Base-by-base conservation (phyloP, 257 asterid genomes). In the Nicotiana tabacum region DNA sequence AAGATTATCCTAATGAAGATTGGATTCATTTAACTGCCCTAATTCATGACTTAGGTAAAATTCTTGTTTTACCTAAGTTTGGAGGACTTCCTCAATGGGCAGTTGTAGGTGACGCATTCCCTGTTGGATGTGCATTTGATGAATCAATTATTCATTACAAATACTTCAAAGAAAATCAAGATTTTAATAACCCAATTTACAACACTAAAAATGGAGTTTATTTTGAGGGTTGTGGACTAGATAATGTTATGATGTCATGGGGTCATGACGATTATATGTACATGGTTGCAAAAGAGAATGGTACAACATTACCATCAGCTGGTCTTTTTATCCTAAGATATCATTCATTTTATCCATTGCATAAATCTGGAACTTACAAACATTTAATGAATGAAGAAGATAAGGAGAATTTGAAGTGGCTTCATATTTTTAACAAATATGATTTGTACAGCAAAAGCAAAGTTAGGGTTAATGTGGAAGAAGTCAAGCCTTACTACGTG, bases 251-350 rank as follows among this genome's bases (percentile, higher is more conserved):
- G 3, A 87, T 87, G 90, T 85, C 90, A 29, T 88, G 87, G 87
- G 91, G 89, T 15, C 91, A 85, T 27, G 91, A 88, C 65, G 89
- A 86, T 17, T 88, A 86, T 78, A 88, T 86, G 88, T 88, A 83
- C 62, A 18, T 87, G 88, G 88, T 87, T 78, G 90, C 92, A 5
- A 91, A 88, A 86, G 87, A 88, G 76, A 91, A 91, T 67, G 83
- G 86, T n/a, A 84, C 91, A 0, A 91, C 91, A 10, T 82, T 89
- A 24, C 94, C 94, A 60, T 82, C 92, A 11, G 90, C 92, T 56
- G 92, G 91, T 64, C 82, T 91, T 81, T 91, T 91, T 88, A 88
- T 89, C 62, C 77, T 91, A 80, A 90, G 94, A 16, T 91, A 85
- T 86, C 94, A 91, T 61, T 91, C 94, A 11, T 91, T 91, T 82